Base-by-base conservation (phyloP, 805 yeast genomes). In the Jamesozyma spencerorum region DNA sequence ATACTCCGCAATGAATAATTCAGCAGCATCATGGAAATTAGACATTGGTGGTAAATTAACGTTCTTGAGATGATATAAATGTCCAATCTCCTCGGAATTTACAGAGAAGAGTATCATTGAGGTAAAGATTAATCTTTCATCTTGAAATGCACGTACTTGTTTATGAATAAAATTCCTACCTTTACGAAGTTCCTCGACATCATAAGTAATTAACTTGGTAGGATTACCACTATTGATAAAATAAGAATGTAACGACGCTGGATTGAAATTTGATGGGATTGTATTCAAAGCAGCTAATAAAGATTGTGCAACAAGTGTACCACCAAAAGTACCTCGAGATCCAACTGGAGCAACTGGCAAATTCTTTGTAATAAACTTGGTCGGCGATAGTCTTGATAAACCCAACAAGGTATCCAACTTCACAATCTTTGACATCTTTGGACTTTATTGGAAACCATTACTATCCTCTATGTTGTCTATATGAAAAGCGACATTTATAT, bases 291-390 rank as follows among this genome's bases (percentile, higher is more conserved):
- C 78, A 5, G 84, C 85, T 43, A 72, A 56, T 3, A 80, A 58
- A 2, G 85, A 65, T 49, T 81, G 87, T 0, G 84, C 83, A 14
- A 78, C 75, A 33, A 76, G 62, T 15, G 79, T 75, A 8, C 88
- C 87, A 2, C 87, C 87, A 61, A 79, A 81, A 0, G 80, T 74
- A 2, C 85, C 85, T 34, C 80, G 62, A 2, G 83, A 81, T 0
- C 75, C 71, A 5, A 63, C 64, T 2, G 77, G 77, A 3, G 73
- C 66, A 3, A 40, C 42, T 5, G 60, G 57, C 12, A 46, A 39
- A 36, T 46, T 32, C 18, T 41, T 44, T 3, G 61, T 54, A 8
- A 50, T 45, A 40, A 55, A 59, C 30, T 49, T 44, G 12, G 49
- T 42, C 3, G 44, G 37, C 2, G 55, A 45, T 3, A 53, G 28